Base-by-base conservation (phyloP, 176 grass and related monocot genomes). In the Oryza coarctata region DNA sequence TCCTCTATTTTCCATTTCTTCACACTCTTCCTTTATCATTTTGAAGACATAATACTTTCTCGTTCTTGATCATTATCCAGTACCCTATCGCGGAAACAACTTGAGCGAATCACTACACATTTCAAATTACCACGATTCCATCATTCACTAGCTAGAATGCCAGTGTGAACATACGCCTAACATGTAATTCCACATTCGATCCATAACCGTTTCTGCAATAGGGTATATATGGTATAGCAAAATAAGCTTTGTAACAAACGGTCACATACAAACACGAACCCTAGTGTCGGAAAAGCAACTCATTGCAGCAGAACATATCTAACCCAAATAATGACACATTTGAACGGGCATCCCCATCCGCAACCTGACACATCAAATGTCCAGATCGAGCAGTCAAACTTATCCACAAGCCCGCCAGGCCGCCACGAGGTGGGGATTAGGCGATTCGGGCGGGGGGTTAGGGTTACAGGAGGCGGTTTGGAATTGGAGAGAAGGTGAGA, bases 381-480 rank as follows among this genome's bases (percentile, higher is more conserved):
- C n/a, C 75, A 86, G 72, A 69, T 75, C 58, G 33, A 83, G 70
- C 20, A 28, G 50, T 68, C 78, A 74, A 57, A 41, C 34, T 63
- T 62, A 12, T 28, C 60, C 70, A 80, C 17, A 31, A 57, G 52
- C 52, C 52, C 52, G 12, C 41, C 41, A 44, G 1, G 3, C 1
- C 34, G 27, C 18, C 60, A 22, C 4, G 45, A 36, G 55, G 50
- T 65, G 52, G 20, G 83, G 65, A 78, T 78, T 78, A 31, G 65
- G 49, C 33, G 27, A 28, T 33, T 71, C 30, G 40, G 5, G 27
- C 41, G n/a, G 30, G 35, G 4, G 41, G 33, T 27, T 33, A 50
- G 73, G 63, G 63, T 62, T 45, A 62, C 20, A 2, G 20, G 62
- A 22, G 11, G 44, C 14, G 44, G 44, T 49, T 60, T 43, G 40